A percentile compares a stretch with the other conserved stretches of the same genome.
Evolutionary conservation across 2,329 filamentous ascomycete species (phyloP).

Genomic region (Didymella glomerata): DNA sequence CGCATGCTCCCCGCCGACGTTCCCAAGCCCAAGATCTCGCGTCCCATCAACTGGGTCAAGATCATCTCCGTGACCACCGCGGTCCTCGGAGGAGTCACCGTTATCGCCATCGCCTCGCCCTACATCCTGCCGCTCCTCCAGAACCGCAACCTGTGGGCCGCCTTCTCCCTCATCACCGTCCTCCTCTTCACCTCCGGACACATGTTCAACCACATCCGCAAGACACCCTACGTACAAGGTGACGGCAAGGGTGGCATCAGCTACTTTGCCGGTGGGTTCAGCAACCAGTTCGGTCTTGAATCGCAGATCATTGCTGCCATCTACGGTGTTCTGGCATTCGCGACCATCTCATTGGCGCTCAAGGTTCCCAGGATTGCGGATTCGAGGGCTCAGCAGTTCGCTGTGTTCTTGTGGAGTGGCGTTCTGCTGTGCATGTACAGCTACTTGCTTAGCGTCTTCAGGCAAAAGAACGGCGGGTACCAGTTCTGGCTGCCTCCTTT

Average conservation of each 20-base stretch:
- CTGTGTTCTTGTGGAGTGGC: slow-evolving; percentile 79
- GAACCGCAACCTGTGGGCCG: slow-evolving; percentile 94
- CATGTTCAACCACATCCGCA: slow-evolving; percentile 99
- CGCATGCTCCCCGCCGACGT: slow-evolving; percentile 74
- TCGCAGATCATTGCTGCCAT: slow-evolving; percentile 94
- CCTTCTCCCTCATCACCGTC: slow-evolving; percentile 85
- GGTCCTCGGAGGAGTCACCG: slow-evolving; percentile 74
- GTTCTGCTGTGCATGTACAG: slow-evolving; percentile 87
- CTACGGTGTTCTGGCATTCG: slow-evolving; percentile 84
- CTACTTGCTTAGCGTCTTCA: slow-evolving; percentile 92
- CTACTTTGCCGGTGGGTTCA: slow-evolving; percentile 92
- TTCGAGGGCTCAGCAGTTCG: slow-evolving; percentile 77
- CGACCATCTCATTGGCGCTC: slow-evolving; percentile 86
- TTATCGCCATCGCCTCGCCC: slow-evolving; percentile 74
- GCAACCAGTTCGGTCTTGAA: slow-evolving; percentile 92
- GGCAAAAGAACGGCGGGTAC: slow-evolving; percentile 93
- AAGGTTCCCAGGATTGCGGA: slow-evolving; percentile 92
- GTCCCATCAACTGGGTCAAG: slow-evolving; percentile 87
- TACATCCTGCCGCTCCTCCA: slow-evolving; percentile 83
- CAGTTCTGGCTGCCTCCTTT: slow-evolving; percentile 95
- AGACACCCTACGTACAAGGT: slow-evolving; percentile 88
- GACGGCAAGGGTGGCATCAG: slow-evolving; percentile 85
- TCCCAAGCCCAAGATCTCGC: slow-evolving; percentile 78
- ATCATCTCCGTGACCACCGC: slow-evolving; percentile 73
- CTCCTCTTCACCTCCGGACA: slow-evolving; percentile 94